phyloP scores from a whole-genome alignment of 371 early-diverging fungal species.

The Fennellomyces sp. region DNA sequence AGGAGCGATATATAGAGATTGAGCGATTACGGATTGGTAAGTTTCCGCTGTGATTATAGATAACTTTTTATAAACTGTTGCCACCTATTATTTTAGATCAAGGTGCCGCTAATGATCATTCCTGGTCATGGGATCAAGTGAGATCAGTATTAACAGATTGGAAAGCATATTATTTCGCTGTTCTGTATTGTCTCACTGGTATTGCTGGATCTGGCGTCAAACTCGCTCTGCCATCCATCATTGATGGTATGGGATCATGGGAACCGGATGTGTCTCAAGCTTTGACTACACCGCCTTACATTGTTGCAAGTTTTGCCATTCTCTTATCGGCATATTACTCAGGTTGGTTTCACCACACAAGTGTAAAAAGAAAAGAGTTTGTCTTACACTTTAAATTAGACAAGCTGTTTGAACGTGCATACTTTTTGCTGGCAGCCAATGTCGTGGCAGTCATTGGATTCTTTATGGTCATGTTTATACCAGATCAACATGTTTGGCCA shows the following conservation, averaged over 20 bases:
- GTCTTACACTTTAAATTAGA: background rate
- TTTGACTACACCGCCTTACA: constrained; percentile 1
- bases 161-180: constrained; percentile 17
- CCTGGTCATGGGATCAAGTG: constrained; percentile 7
- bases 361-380: constrained; percentile 18
- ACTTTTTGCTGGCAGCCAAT: constrained; percentile 30
- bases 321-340: background rate
- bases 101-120: constrained; percentile 40
- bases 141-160: background rate
- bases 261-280: constrained; percentile 1
- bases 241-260: constrained; percentile 5
- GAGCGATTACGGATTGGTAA: constrained; percentile 19
- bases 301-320: background rate
- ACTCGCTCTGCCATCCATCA: background rate
- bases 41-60: background rate
- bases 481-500: constrained; percentile 6
- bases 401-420: constrained; percentile 26
- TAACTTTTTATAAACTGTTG: background rate
- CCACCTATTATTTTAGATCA: constrained; percentile 23
- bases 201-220: background rate
- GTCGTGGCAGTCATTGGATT: background rate
- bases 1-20: constrained; percentile 50
- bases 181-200: background rate
- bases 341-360: too few species aligned
- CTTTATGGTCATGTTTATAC: constrained; percentile 26